phyloP scores from a whole-genome alignment of 2,329 filamentous ascomycete genomes.

The Lecanosticta acicola region DNA sequence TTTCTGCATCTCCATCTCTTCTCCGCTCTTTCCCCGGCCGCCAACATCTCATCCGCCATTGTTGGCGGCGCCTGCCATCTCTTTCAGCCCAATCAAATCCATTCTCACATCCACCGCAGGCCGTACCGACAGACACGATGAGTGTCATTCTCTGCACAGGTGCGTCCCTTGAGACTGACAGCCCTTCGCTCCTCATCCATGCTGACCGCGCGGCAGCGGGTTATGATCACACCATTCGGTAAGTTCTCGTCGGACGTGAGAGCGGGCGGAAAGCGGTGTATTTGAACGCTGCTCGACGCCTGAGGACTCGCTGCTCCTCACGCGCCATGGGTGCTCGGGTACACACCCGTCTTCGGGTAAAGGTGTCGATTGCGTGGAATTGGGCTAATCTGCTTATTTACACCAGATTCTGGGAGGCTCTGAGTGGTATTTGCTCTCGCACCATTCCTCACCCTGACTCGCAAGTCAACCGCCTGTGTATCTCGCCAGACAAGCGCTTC shows the following conservation, averaged over 20 bases:
- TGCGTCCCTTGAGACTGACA: neutral
- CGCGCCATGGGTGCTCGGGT: no score
- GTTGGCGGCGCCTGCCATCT: neutral
- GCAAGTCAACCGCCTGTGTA: slow-evolving; percentile 96
- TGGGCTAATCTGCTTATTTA: no score
- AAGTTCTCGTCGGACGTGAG: no score
- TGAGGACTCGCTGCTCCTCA: no score
- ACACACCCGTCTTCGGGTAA: no score
- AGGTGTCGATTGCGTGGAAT: no score
- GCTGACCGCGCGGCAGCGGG: slow-evolving; percentile 43
- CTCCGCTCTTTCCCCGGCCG: neutral
- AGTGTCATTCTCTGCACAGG: slow-evolving; percentile 1
- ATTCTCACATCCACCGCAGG: neutral
- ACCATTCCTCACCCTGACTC: slow-evolving; percentile 98
- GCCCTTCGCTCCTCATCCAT: neutral
- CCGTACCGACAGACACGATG: neutral
- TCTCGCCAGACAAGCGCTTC: slow-evolving; percentile 95
- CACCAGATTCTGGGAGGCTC: slow-evolving; percentile 89
- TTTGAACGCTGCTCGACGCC: no score
- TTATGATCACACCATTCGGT: slow-evolving; percentile 73
- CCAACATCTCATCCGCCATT: neutral
- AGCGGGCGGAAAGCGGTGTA: no score
- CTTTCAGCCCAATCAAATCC: neutral
- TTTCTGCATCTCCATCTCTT: neutral
- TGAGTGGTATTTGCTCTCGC: slow-evolving; percentile 94